Evolutionary conservation across 768 basidiomycete species (phyloP), one percentile per base, ranked within the genome.

Genomic region (Kwoniella sp.): DNA sequence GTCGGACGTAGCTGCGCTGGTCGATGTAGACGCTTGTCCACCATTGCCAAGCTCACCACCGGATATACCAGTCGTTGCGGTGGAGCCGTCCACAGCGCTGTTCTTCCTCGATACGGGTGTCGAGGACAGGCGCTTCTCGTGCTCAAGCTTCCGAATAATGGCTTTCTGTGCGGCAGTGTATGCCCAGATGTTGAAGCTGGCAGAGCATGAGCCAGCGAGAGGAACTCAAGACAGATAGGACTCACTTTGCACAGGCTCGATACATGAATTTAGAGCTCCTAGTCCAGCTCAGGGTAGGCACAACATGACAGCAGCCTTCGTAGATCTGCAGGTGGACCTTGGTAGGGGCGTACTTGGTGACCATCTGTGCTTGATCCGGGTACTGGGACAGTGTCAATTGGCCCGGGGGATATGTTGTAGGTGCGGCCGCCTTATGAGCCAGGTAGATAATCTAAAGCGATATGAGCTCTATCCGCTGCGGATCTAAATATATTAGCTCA

Each of bases 161-260:
- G 65, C 68, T 55, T 70, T 70, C 6, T 56, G 44, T 26, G 65
- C 65, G 17, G 68, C 68, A 5, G 65, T 65, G 33, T 51, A 65
- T 4, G 68, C 65, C 68, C 68, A 70, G 28, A 70, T 70, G 46
- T 70, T 70, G 65, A 70, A 70, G 59, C 68, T 70, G 46, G n/a
- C 7, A 36, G 15, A 36, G 5, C 14, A 36, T 12, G 34, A 12
- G 22, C 60, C 52, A 7, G 14, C 31, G 31, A 32, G 34, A 12
- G 19, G 7, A 32, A 33, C 12, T 17, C 12, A 20, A 31, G 5
- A 17, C 14, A 32, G 4, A 33, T n/a, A 17, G 17, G 32, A 62
- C 65, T 51, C 44, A 70, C 68, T 70, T 70, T 3, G 68, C 68
- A 41, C 62, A 63, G 8, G 68, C 59, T 11, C 68, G 31, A 37